Evolutionary conservation across 805 yeast species (phyloP).

Genomic region (Suhomyces tanzawaensis): DNA sequence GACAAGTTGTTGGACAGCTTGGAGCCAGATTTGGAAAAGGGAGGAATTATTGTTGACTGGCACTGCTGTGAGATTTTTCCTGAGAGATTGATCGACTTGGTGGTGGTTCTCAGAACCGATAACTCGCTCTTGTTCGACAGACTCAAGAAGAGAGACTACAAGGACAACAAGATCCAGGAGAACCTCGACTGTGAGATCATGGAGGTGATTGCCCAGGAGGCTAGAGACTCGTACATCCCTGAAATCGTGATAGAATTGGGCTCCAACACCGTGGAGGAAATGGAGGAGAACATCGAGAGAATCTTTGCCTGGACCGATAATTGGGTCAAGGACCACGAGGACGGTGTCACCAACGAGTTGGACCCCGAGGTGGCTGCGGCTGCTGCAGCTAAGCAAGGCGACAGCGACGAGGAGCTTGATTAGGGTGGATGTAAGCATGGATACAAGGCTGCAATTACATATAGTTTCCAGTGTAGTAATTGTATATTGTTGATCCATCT

Average conservation of each 20-base stretch:
- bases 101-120: constrained; percentile 81
- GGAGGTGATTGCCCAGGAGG: constrained; percentile 88
- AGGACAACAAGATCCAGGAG: constrained; percentile 79
- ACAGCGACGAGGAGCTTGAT: constrained; percentile 12
- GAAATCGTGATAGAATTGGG: constrained; percentile 78
- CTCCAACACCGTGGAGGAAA: constrained; percentile 70
- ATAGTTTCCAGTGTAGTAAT: no score
- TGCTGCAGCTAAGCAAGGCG: constrained; percentile 9
- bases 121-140: constrained; percentile 73
- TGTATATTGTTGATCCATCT: no score
- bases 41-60: constrained; percentile 95
- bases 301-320: constrained; percentile 68
- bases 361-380: constrained; percentile 16
- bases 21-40: constrained; percentile 74
- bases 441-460: no score
- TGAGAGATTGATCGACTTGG: constrained; percentile 86
- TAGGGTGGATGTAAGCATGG: background rate
- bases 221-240: constrained; percentile 73
- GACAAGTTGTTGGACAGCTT: constrained; percentile 79
- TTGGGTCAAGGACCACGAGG: constrained; percentile 60
- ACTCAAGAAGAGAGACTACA: constrained; percentile 71
- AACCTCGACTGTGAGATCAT: constrained; percentile 95
- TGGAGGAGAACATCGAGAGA: constrained; percentile 81
- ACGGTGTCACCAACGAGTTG: constrained; percentile 33
- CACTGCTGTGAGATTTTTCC: constrained; percentile 96